Base-by-base conservation (phyloP, 257 asterid species). In the Plantago ovata region DNA sequence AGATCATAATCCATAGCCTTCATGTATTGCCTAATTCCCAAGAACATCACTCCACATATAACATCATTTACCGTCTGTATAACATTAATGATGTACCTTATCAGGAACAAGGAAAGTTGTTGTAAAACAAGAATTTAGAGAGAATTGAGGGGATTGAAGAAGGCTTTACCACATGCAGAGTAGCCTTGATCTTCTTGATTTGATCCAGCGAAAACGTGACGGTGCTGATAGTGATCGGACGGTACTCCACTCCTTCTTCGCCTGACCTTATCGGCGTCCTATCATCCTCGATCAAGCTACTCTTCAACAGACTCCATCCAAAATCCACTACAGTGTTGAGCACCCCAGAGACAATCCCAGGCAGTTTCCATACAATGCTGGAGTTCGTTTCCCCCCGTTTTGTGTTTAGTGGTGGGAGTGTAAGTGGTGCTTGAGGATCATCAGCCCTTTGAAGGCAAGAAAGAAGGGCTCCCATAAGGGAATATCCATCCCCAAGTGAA, bases 1-100 rank as follows among this genome's bases (percentile, higher is more conserved):
- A 55, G 28, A 10, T 74, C 66, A 0, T 67, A 28, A 4, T 59
- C 53, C 56, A 23, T 56, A n/a, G 56, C 77, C 53, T 77, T 54
- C 84, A 80, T 77, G 57, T 80, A 80, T 7, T 68, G 46, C 24
- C 87, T 58, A 10, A 72, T 75, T 24, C 83, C 87, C 69, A 71
- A 3, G 22, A 69, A 74, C 2, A 80, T 60, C 3, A 72, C 70
- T 50, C 87, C 87, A 61, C 79, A 68, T 22, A 80, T 69, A 18
- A 80, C 84, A 3, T 75, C 87, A 13, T 80, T 80, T 53, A 80
- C 53, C 0, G 79, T 71, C 84, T 80, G 74, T 46, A 47, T 1
- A 15, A 28, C 36, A 28, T 41, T 3, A 28, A 40, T n/a, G n/a
- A n/a, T n/a, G 45, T 40, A 13, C 45, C n/a, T 6, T 46, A 1